A percentile compares a stretch with the other conserved stretches of the same genome.
phyloP scores from a whole-genome alignment of 331 rosid species.

The Malus hybrid region DNA sequence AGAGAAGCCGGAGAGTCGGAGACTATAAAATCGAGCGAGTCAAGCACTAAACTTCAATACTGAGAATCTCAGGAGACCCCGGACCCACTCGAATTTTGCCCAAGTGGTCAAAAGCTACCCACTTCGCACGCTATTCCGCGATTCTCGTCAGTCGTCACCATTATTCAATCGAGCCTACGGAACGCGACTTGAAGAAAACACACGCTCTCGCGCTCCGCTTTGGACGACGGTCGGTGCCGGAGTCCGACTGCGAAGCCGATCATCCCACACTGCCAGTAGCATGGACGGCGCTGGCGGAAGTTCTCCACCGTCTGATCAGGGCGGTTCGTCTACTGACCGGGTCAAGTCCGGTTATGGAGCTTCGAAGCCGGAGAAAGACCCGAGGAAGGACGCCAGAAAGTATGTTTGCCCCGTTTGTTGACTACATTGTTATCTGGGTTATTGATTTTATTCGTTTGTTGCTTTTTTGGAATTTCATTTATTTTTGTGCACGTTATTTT shows the following conservation, averaged over 20 bases:
- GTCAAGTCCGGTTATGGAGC: constrained; percentile 20
- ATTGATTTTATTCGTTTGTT: background rate
- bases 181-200: no score
- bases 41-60: background rate
- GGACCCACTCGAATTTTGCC: no score
- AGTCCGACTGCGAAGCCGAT: constrained; percentile 32
- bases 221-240: constrained; percentile 7
- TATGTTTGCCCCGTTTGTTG: constrained; percentile 10
- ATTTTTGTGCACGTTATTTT: background rate
- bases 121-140: no score
- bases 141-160: no score
- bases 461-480: background rate
- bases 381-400: constrained; percentile 57
- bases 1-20: background rate
- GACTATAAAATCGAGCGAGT: background rate
- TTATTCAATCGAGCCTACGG: no score
- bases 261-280: background rate
- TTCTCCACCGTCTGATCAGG: constrained; percentile 1
- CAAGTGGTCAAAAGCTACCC: no score
- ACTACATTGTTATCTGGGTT: background rate
- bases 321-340: constrained; percentile 4
- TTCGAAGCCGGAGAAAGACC: constrained; percentile 39
- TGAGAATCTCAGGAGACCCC: no score
- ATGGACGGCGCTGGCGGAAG: background rate
- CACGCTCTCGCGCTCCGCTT: background rate